A percentile compares a stretch with the other conserved stretches of the same genome.
Conservation (phyloP, 768 basidiomycete species). For the Hypsizygus marmoreus region DNA sequence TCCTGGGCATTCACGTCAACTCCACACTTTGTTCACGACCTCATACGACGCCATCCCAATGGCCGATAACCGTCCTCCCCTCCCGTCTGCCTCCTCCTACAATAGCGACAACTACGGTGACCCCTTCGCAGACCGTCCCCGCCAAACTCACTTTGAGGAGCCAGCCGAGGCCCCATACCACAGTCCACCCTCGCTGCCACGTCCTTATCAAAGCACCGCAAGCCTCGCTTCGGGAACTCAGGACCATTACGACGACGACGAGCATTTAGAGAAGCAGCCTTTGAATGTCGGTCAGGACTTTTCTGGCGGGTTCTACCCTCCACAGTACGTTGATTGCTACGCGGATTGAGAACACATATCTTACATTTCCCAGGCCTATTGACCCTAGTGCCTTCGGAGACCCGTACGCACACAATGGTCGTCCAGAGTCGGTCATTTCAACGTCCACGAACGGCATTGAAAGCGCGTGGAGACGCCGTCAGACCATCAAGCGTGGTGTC, state of each 20-base stretch:
- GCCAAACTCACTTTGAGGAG: conserved; percentile 63
- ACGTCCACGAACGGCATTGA: conserved; percentile 58
- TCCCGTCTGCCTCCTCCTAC: conserved; percentile 35
- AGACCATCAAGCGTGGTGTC: conserved; percentile 88
- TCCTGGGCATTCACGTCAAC: conserved; percentile 23
- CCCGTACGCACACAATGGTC: conserved; percentile 49
- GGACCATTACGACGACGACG: conserved; percentile 61
- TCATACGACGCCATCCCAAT: conserved; percentile 25
- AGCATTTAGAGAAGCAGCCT: conserved; percentile 76
- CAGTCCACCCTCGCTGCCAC: conserved; percentile 35
- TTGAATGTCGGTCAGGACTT: conserved; percentile 60
- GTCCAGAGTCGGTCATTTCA: conserved; percentile 53
- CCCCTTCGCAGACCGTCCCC: conserved; percentile 74
- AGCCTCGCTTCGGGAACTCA: conserved; percentile 52
- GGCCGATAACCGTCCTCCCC: conserved; percentile 41
- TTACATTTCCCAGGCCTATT: conserved; percentile 33
- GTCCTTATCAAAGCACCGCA: conserved; percentile 59
- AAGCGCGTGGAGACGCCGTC: conserved; percentile 71
- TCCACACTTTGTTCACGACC: conserved; percentile 12
- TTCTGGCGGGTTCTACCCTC: conserved; percentile 72
- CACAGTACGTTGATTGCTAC: conserved; percentile 50
- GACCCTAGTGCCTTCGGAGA: conserved; percentile 70
- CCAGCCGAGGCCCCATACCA: conserved; percentile 47
- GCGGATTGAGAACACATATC: conserved; percentile 6
- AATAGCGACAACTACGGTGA: conserved; percentile 45